phyloP scores from a whole-genome alignment of 352 stramenopile species.

The Pelagophyceae sp. region DNA sequence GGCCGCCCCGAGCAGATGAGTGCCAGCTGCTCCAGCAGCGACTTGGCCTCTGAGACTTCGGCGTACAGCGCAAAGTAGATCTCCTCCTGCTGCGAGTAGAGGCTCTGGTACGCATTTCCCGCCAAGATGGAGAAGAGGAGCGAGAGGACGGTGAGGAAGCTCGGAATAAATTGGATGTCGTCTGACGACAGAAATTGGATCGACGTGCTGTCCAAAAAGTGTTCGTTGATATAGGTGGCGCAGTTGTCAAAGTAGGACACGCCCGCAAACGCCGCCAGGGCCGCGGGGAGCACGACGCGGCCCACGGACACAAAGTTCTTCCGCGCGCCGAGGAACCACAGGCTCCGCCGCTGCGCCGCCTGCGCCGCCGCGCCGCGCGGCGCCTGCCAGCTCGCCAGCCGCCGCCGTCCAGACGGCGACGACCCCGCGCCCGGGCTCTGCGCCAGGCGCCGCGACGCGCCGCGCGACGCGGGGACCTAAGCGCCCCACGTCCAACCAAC shows the following conservation, averaged over 20 bases:
- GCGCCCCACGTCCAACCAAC: too few species aligned
- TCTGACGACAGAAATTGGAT: constrained; percentile 50
- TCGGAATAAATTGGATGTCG: constrained; percentile 54
- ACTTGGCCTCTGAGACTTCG: constrained; percentile 59
- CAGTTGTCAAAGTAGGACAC: constrained; percentile 41
- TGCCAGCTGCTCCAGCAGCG: constrained; percentile 47
- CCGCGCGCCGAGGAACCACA: too few species aligned
- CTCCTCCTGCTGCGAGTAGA: constrained; percentile 58
- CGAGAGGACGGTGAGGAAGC: constrained; percentile 49
- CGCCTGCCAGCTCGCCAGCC: too few species aligned
- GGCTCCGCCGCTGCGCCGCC: too few species aligned
- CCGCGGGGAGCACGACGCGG: not conserved
- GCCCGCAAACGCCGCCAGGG: not conserved
- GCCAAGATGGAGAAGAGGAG: constrained; percentile 52
- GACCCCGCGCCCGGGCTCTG: too few species aligned
- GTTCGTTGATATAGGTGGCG: constrained; percentile 23
- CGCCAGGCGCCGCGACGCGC: too few species aligned
- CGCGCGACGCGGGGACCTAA: too few species aligned
- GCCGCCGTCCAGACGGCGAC: too few species aligned
- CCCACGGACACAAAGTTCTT: not conserved
- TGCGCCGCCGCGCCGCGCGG: too few species aligned
- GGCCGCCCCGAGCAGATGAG: constrained; percentile 37
- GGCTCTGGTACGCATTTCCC: constrained; percentile 32
- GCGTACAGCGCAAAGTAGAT: constrained; percentile 56
- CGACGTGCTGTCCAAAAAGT: constrained; percentile 33